These are phyloP conservation scores for Glomus cerebriforme DNA, from an alignment of 192 early-diverging fungal genomes.

Conservation along the genomic window DNA sequence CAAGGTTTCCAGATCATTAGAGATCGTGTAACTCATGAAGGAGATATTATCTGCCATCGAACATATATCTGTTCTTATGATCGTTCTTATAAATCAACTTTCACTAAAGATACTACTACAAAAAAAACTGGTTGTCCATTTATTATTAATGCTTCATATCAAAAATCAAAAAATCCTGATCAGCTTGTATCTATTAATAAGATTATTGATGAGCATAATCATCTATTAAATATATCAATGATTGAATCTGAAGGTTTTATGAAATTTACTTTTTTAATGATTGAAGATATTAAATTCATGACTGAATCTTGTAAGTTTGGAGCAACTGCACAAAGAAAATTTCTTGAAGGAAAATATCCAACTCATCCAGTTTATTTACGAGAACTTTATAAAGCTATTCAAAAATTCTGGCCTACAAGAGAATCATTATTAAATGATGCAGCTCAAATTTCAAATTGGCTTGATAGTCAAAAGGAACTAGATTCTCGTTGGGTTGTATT, in stretches of 20 bases:
- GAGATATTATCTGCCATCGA: too few relatives aligned
- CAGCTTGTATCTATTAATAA: too few relatives aligned
- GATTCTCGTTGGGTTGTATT: too few relatives aligned
- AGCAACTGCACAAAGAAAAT: background rate
- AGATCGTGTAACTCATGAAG: too few relatives aligned
- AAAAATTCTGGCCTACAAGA: background rate
- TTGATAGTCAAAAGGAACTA: background rate
- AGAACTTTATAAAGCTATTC: background rate
- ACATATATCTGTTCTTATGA: too few relatives aligned
- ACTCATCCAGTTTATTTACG: background rate
- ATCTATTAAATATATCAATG: background rate
- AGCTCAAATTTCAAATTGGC: background rate
- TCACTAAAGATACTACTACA: too few relatives aligned
- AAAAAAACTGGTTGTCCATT: too few relatives aligned
- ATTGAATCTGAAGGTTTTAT: background rate
- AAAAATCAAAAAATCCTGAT: too few relatives aligned
- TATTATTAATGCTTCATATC: too few relatives aligned
- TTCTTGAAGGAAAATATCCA: background rate
- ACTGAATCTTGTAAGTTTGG: background rate
- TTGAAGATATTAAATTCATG: background rate
- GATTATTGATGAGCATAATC: too few relatives aligned
- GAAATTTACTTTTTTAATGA: background rate
- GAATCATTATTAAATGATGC: background rate
- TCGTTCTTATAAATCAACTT: too few relatives aligned
- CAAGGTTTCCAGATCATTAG: too few relatives aligned